A percentile compares a stretch with the other conserved stretches of the same genome.
phyloP scores from a whole-genome alignment of 805 yeast genomes.

The Sporopachydermia lactativora region DNA sequence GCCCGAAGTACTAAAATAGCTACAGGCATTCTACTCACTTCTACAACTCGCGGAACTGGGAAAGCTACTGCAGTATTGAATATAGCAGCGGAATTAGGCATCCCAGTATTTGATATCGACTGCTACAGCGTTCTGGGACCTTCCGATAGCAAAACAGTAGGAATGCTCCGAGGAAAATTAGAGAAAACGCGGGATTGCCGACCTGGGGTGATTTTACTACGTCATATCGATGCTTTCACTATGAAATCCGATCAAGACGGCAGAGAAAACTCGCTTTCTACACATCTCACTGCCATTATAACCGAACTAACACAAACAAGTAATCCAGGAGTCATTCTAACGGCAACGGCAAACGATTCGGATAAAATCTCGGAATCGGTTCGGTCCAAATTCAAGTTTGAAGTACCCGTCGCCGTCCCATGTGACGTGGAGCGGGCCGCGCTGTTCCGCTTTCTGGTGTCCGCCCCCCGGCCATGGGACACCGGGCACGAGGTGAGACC shows the following conservation, averaged over 20 bases:
- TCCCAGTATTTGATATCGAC: constrained; percentile 55
- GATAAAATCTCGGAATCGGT: constrained; percentile 55
- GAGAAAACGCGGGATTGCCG: constrained; percentile 42
- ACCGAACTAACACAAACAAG: constrained; percentile 35
- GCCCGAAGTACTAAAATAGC: constrained; percentile 25
- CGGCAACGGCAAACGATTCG: constrained; percentile 55
- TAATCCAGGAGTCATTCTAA: constrained; percentile 31
- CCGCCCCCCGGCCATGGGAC: too few relatives aligned
- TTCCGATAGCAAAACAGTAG: constrained; percentile 67
- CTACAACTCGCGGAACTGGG: constrained; percentile 67
- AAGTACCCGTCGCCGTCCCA: constrained; percentile 65
- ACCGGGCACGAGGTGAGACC: constrained; percentile 20
- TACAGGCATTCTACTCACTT: constrained; percentile 52
- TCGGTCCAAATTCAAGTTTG: constrained; percentile 62
- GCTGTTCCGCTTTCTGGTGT: constrained; percentile 42
- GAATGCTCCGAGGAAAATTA: constrained; percentile 58
- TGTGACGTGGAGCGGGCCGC: constrained; percentile 55
- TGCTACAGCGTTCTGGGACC: constrained; percentile 56
- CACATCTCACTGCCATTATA: constrained; percentile 42
- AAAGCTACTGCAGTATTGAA: constrained; percentile 50
- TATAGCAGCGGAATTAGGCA: constrained; percentile 43
- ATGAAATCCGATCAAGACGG: constrained; percentile 49
- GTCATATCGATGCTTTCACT: constrained; percentile 71
- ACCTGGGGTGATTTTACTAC: constrained; percentile 35
- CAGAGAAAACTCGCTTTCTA: constrained; percentile 21